A percentile compares a stretch with the other conserved stretches of the same genome.
Evolutionary conservation across 2,329 filamentous ascomycete species (phyloP).

Genomic region (Neonectria coccinea): DNA sequence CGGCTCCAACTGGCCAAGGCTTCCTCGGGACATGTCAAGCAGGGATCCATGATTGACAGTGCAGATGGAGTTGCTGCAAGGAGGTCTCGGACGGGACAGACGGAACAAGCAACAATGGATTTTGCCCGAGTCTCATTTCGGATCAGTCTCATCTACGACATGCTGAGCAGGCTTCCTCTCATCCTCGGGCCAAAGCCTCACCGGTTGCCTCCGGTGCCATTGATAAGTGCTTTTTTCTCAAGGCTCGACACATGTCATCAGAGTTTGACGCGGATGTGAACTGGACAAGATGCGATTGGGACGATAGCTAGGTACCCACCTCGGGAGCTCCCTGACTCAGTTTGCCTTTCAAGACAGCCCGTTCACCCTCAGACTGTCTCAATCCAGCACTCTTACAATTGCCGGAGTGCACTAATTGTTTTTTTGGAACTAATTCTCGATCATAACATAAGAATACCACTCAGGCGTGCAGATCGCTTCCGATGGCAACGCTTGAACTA

Average conservation of each 20-base stretch:
- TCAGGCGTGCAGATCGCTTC: neutral
- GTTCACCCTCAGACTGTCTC: neutral
- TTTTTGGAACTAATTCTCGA: neutral
- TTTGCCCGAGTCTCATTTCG: conserved; percentile 15
- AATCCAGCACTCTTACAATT: neutral
- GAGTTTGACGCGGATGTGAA: neutral
- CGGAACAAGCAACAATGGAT: neutral
- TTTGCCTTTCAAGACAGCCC: neutral
- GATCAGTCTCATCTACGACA: conserved; percentile 8
- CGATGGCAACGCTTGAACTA: no score
- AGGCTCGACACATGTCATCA: conserved; percentile 1
- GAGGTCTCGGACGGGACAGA: conserved; percentile 13
- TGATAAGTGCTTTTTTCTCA: conserved; percentile 18
- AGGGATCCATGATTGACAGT: conserved; percentile 6
- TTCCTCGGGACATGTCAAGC: conserved; percentile 18
- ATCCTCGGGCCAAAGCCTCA: conserved; percentile 11
- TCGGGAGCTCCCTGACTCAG: conserved; percentile 3
- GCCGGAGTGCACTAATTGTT: neutral
- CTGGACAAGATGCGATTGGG: conserved; percentile 7
- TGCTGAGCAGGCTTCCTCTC: neutral
- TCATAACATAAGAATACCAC: conserved; percentile 13
- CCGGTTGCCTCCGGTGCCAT: conserved; percentile 13
- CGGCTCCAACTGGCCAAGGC: conserved; percentile 23
- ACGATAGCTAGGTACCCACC: conserved; percentile 2
- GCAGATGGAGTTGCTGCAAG: conserved; percentile 14